Percentiles rank a stretch among this genome's conserved stretches.
Conservation (phyloP, 352 stramenopile species). For the Phytophthora pinifolia region DNA sequence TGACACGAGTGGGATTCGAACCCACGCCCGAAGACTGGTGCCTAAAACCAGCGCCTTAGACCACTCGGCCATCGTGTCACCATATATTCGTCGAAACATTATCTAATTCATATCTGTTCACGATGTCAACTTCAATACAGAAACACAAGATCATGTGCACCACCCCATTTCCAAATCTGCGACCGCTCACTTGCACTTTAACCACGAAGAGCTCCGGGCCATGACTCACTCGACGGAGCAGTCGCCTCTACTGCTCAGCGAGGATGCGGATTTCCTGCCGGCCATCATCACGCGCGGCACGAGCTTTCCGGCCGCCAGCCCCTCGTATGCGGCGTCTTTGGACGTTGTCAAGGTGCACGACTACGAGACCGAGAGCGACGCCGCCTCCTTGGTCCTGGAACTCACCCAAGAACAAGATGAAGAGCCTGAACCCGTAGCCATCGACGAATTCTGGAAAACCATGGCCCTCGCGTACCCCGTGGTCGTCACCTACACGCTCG, state of each 20-base stretch:
- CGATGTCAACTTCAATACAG: no score
- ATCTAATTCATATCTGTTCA: no score
- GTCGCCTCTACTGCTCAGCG: constrained; percentile 17
- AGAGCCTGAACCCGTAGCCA: constrained; percentile 41
- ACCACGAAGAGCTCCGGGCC: no score
- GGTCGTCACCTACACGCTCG: constrained; percentile 51
- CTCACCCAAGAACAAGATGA: constrained; percentile 29
- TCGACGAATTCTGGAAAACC: constrained; percentile 47
- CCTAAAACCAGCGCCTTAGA: constrained; percentile 6
- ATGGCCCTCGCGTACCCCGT: constrained; percentile 50
- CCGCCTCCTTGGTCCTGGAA: constrained; percentile 19
- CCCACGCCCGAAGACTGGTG: no score
- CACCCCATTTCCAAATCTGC: background rate
- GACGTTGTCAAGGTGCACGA: constrained; percentile 45
- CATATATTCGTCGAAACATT: background rate
- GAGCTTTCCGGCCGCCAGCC: constrained; percentile 53
- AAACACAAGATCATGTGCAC: no score
- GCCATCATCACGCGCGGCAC: constrained; percentile 53
- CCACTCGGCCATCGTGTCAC: constrained; percentile 13
- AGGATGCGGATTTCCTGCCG: constrained; percentile 22
- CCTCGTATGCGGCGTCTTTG: constrained; percentile 40
- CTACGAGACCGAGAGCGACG: constrained; percentile 35
- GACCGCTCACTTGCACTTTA: constrained; percentile 1
- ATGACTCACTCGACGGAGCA: constrained; percentile 21
- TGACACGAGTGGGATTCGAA: constrained; percentile 19